These are phyloP conservation scores for Barnettozyma californica DNA, from an alignment of 805 yeast genomes.

Conservation along the genomic window DNA sequence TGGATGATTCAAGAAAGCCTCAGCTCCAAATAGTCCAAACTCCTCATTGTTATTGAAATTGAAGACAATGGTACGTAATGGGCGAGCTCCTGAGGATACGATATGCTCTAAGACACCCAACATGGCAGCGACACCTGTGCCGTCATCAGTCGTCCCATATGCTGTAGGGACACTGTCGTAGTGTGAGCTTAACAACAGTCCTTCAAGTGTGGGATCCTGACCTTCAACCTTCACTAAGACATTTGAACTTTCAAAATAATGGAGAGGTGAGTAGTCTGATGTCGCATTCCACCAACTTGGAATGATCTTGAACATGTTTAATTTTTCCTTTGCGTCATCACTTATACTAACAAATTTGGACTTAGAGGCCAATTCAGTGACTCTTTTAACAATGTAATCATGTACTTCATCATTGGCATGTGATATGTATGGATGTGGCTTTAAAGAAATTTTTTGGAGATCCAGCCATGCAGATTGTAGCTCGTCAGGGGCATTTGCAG, in stretches of 20 bases:
- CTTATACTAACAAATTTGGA: constrained; percentile 28
- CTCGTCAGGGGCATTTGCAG: constrained; percentile 35
- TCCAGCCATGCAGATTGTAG: constrained; percentile 57
- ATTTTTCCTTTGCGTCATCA: constrained; percentile 32
- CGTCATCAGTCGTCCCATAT: constrained; percentile 88
- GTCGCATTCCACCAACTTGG: constrained; percentile 40
- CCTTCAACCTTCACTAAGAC: constrained; percentile 75
- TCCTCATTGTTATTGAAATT: constrained; percentile 91
- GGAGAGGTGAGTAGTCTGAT: constrained; percentile 40
- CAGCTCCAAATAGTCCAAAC: constrained; percentile 80
- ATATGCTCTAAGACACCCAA: constrained; percentile 60
- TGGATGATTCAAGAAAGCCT: constrained; percentile 63
- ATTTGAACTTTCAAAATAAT: constrained; percentile 81
- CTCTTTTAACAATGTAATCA: constrained; percentile 50
- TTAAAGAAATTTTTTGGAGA: constrained; percentile 59
- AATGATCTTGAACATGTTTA: constrained; percentile 46
- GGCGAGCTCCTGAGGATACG: constrained; percentile 37
- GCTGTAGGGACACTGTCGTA: constrained; percentile 86
- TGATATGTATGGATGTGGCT: constrained; percentile 77
- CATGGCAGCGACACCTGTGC: constrained; percentile 80
- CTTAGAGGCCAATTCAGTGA: constrained; percentile 28
- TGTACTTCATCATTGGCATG: constrained; percentile 73
- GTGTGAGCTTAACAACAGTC: constrained; percentile 76
- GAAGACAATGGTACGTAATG: constrained; percentile 67
- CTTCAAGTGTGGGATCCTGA: constrained; percentile 48